Conservation (phyloP, 164 flowering plant species). For the Brasenia schreberi region DNA sequence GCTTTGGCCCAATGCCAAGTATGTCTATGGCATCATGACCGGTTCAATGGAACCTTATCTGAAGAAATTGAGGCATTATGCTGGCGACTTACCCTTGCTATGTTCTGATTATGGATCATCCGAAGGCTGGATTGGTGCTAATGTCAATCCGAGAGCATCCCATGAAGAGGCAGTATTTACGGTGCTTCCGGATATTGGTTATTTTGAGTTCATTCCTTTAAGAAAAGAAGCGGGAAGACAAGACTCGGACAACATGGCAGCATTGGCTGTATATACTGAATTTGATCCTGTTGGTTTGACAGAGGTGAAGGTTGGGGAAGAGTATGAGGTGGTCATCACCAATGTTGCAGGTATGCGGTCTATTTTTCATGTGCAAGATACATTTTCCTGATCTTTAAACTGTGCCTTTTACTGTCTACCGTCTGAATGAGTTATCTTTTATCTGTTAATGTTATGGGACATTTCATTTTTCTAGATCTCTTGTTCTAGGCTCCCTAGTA, state of each 20-base stretch:
- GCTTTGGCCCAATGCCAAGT: constrained; percentile 81
- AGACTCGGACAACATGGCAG: constrained; percentile 6
- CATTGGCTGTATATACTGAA: constrained; percentile 13
- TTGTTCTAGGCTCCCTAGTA: no score
- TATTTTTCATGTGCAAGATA: no score
- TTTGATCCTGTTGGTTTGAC: constrained; percentile 58
- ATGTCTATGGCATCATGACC: constrained; percentile 85
- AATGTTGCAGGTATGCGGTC: constrained; percentile 60
- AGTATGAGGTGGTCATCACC: constrained; percentile 78
- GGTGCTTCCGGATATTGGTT: constrained; percentile 82
- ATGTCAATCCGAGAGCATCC: constrained; percentile 61
- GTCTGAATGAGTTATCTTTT: no score
- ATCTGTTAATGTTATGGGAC: no score
- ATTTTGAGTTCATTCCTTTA: constrained; percentile 82
- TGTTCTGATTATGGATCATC: constrained; percentile 90
- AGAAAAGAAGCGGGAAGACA: constrained; percentile 9
- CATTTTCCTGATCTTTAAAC: no score
- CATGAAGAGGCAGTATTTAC: constrained; percentile 67
- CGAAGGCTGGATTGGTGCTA: constrained; percentile 96
- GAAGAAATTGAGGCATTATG: constrained; percentile 83
- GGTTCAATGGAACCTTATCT: constrained; percentile 92
- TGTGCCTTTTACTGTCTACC: no score
- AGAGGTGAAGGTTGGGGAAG: constrained; percentile 74
- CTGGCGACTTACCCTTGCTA: constrained; percentile 57
- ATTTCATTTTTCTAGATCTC: no score